phyloP scores from a whole-genome alignment of 1,139 yeast species.

The Hyphopichia pseudoburtonii region DNA sequence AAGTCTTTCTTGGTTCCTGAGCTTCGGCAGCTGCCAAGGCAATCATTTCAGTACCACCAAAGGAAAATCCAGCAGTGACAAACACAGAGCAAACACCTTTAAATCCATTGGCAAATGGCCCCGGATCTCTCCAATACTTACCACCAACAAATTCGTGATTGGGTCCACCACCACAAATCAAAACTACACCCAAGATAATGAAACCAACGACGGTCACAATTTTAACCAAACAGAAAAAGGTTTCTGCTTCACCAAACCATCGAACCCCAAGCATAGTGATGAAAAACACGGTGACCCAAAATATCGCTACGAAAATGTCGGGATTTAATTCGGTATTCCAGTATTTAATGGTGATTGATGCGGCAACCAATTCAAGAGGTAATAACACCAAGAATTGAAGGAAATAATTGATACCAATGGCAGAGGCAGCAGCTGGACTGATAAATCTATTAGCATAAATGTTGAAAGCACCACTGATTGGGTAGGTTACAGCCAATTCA shows the following conservation, averaged over 20 bases:
- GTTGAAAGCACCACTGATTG: constrained; percentile 41
- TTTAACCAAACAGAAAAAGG: constrained; percentile 36
- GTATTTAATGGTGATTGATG: constrained; percentile 39
- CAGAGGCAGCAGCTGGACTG: constrained; percentile 43
- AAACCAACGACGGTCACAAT: constrained; percentile 42
- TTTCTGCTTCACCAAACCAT: constrained; percentile 48
- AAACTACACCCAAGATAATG: constrained; percentile 40
- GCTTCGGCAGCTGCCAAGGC: constrained; percentile 45
- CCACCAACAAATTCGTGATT: constrained; percentile 38
- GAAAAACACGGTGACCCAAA: constrained; percentile 34
- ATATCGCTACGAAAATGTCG: constrained; percentile 39
- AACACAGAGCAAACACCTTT: constrained; percentile 43
- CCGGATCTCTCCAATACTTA: constrained; percentile 40
- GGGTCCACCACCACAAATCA: constrained; percentile 42
- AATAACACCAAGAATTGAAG: constrained; percentile 36
- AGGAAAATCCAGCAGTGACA: constrained; percentile 44
- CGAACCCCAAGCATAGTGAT: constrained; percentile 42
- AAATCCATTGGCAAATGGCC: constrained; percentile 44
- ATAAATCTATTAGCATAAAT: constrained; percentile 40
- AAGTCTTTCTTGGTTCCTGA: constrained; percentile 35
- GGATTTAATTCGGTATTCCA: constrained; percentile 40
- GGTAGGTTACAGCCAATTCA: constrained; percentile 38
- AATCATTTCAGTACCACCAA: constrained; percentile 44
- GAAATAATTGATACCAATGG: constrained; percentile 46
- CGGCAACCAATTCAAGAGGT: constrained; percentile 41